Evolutionary conservation across 371 early-diverging fungal genomes (phyloP).

Genomic region (Batkoa obscura): DNA sequence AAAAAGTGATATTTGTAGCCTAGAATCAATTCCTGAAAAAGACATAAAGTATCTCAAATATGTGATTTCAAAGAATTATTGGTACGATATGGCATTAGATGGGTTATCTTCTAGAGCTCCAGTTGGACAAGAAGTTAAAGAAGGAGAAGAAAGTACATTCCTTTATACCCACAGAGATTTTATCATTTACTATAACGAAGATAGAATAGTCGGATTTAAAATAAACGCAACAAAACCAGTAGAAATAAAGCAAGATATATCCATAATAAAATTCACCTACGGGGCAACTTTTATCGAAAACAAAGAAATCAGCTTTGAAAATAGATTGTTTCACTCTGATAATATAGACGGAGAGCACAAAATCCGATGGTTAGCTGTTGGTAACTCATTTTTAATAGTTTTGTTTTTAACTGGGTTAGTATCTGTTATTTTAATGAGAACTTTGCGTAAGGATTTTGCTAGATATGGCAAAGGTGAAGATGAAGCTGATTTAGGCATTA

Average conservation of each 20-base stretch:
- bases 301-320: background rate
- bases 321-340: background rate
- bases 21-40: background rate
- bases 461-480: conserved; percentile 61
- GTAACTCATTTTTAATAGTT: conserved; percentile 71
- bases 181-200: background rate
- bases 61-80: background rate
- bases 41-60: background rate
- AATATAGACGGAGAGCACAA: conserved; percentile 9
- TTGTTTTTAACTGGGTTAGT: conserved; percentile 59
- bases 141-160: conserved; percentile 40
- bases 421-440: conserved; percentile 33
- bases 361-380: conserved; percentile 76
- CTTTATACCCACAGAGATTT: conserved; percentile 47
- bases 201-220: background rate
- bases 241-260: background rate
- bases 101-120: background rate
- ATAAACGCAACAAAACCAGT: background rate
- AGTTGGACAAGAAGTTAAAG: conserved; percentile 22
- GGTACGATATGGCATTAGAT: background rate
- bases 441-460: conserved; percentile 56
- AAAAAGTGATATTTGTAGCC: background rate
- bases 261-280: background rate
- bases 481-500: conserved; percentile 27
- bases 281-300: background rate